Evolutionary conservation across 495 filamentous ascomycete genomes (phyloP), one percentile per base, ranked within the genome.

Genomic region (Aspergillus conjunctus): DNA sequence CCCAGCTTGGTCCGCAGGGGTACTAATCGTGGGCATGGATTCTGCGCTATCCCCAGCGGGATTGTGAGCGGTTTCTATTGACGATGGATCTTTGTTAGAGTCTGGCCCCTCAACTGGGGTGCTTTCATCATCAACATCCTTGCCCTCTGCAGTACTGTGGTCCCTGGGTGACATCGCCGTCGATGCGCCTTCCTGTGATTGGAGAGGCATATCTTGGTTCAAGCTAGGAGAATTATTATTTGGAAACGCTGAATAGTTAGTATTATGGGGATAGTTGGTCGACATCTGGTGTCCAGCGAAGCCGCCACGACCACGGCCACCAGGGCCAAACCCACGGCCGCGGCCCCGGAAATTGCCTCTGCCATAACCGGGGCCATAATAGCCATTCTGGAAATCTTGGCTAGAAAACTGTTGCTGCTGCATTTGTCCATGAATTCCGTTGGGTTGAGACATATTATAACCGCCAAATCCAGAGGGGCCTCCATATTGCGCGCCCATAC

Each of bases 401-500:
- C 78, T 83, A 72, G 77, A 80, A 71, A 75, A 80, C 64, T 80
- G 79, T 60, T 74, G 70, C 54, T 68, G 71, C 66, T 81, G 80
- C 77, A 81, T 81, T 77, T 80, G 78, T 75, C 75, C 71, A 75
- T 75, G 82, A 75, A 79, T 72, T 69, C 78, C 76, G 73, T 79
- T 77, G 75, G 77, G 75, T 76, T 80, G 77, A 75, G 82, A 81
- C 76, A 86, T 79, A 83, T 87, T 87, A 85, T 83, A 85, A 75
- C 84, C 85, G 80, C 78, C 83, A 83, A 80, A 93, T 73, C 89
- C 90, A 84, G 87, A 79, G 87, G 87, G 86, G 75, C 85, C 82
- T 79, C 89, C 89, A 88, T 87, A 93, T 74, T 90, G 87, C 88
- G 85, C 83, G 78, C 88, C 86, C 82, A 88, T 91, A 81, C 87